A percentile compares a stretch with the other conserved stretches of the same genome.
These are phyloP conservation scores for Colletotrichum graminicola DNA, from an alignment of 2,329 filamentous ascomycete genomes.

Conservation along the genomic window DNA sequence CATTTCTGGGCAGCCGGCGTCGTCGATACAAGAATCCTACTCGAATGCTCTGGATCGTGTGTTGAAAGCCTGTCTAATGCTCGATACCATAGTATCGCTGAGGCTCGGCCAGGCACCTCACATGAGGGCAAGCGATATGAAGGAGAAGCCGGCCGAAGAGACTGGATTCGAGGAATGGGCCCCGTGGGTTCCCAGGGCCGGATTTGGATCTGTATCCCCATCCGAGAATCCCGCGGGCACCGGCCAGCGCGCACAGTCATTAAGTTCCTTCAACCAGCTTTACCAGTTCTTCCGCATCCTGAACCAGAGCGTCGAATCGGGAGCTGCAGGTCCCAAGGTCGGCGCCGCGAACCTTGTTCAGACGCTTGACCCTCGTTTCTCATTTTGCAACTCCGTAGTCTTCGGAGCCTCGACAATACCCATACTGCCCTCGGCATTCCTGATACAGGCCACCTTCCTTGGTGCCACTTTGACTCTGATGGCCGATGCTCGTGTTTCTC, in stretches of 20 bases:
- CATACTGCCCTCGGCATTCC: constrained; percentile 51
- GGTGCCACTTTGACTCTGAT: constrained; percentile 52
- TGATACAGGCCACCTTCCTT: constrained; percentile 55
- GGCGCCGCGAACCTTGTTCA: constrained; percentile 49
- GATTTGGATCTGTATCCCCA: constrained; percentile 54
- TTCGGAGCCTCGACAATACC: constrained; percentile 51
- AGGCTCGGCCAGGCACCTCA: constrained; percentile 64
- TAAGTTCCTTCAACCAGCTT: constrained; percentile 59
- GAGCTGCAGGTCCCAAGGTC: constrained; percentile 35
- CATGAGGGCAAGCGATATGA: constrained; percentile 62
- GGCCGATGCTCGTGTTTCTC: constrained; percentile 50
- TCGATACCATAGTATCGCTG: constrained; percentile 70
- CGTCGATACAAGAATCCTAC: constrained; percentile 19
- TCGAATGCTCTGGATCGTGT: constrained; percentile 42
- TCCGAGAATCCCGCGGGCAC: constrained; percentile 32
- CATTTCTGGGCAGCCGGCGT: constrained; percentile 5
- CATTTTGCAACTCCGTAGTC: constrained; percentile 55
- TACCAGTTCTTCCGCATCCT: constrained; percentile 55
- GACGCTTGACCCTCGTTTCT: constrained; percentile 51
- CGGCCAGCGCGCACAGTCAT: constrained; percentile 49
- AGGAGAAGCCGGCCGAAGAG: constrained; percentile 65
- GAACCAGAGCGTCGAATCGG: constrained; percentile 45
- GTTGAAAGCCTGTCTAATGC: constrained; percentile 68
- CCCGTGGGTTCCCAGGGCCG: constrained; percentile 70
- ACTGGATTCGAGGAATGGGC: constrained; percentile 82